phyloP scores from a whole-genome alignment of 768 basidiomycete genomes.

The Favolaschia claudopus region DNA sequence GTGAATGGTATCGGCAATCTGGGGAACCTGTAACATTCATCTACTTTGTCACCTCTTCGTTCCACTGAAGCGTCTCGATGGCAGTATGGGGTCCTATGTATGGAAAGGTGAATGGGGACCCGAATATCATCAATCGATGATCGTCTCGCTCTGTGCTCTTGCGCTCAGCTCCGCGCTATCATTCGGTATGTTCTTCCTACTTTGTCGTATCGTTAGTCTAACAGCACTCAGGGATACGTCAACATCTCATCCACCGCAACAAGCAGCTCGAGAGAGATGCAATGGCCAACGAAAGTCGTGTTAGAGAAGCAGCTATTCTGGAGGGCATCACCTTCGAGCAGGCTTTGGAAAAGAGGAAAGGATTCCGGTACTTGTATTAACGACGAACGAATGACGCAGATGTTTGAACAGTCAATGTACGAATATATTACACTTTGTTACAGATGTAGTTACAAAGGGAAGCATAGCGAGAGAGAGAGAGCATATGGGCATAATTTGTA shows the following conservation, averaged over 20 bases:
- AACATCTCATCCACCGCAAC: conserved; percentile 51
- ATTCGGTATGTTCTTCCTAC: background rate
- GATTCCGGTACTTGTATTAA: conserved; percentile 65
- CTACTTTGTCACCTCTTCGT: background rate
- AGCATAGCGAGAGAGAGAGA: conserved; percentile 5
- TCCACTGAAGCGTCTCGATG: background rate
- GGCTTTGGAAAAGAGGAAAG: conserved; percentile 61
- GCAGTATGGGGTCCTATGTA: conserved; percentile 63
- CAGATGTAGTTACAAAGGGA: conserved; percentile 3
- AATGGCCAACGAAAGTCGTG: conserved; percentile 54
- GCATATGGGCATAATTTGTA: background rate
- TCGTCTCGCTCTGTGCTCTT: conserved; percentile 43
- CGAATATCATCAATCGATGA: conserved; percentile 66
- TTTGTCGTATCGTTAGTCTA: background rate
- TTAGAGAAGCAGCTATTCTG: conserved; percentile 64
- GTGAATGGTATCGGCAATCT: conserved; percentile 65
- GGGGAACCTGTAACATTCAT: conserved; percentile 56
- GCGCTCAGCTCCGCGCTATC: background rate
- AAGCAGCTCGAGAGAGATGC: conserved; percentile 53
- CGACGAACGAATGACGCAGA: background rate
- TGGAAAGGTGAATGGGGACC: conserved; percentile 70
- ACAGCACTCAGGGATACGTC: conserved; percentile 16
- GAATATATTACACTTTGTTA: background rate
- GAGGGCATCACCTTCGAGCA: conserved; percentile 68
- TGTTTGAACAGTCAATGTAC: no score